Base-by-base conservation (phyloP, 768 basidiomycete species). In the Podaxis rugospora region DNA sequence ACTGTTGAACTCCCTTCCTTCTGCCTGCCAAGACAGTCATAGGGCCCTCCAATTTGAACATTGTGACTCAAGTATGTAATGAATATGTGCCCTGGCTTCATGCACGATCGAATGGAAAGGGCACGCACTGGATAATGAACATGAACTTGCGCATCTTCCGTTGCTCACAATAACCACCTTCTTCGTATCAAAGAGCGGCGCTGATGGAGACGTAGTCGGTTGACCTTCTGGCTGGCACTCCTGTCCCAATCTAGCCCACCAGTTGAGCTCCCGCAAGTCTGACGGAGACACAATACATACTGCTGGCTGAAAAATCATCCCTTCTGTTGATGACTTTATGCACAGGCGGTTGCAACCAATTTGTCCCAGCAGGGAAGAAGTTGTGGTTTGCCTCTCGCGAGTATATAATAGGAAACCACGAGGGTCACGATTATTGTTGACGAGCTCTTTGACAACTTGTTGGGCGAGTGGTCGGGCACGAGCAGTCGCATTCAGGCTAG, bases 11-110 rank as follows among this genome's bases (percentile, higher is more conserved):
- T 39, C 73, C 76, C 18, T 74, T 70, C 66, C 79, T 79, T 39
- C 84, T 84, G 18, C 83, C 83, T 23, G 84, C 62, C 2, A 86
- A 82, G 11, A 83, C 81, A 5, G 80, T 84, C 65, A 75, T 82
- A 16, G 77, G 74, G 27, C 82, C 82, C 67, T 86, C 82, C 28
- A 78, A 68, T 68, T 86, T 86, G 11, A 77, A 71, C 84, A 87
- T 84, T 23, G 83, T 82, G 59, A 85, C 78, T 82, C 32, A 52
- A 44, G 18, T 18, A 7, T 23, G 35, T 10, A 57, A 5, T 27
- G 4, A 32, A 32, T 9, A 7, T 3, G 21, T 44, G 42, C 9
- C 16, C 5, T 13, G 42, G 32, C 32, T 9, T 9, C 32, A 32
- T 44, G n/a, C 42, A 5, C 0, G 42, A 18, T 16, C 18, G 18